Conservation (phyloP, 305 asterid species). For the Salvia sclarea region DNA sequence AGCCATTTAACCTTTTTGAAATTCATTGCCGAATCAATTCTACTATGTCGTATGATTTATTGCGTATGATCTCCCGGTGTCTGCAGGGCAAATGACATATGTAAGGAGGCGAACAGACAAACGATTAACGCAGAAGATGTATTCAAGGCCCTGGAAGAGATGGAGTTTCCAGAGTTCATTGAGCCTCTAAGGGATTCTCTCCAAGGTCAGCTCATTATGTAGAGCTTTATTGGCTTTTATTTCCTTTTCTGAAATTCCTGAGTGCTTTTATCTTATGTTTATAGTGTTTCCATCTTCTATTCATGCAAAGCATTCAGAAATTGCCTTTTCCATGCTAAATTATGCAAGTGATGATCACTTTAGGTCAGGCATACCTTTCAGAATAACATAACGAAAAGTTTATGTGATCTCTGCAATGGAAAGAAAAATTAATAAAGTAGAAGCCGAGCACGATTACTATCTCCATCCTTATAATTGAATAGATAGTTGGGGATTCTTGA, state of each 20-base stretch:
- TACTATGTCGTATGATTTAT: not conserved
- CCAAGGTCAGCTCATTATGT: constrained; percentile 52
- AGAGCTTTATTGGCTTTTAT: not conserved
- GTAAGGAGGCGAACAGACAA: constrained; percentile 86
- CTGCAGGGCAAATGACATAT: constrained; percentile 79
- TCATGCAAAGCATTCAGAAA: too few species aligned
- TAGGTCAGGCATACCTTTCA: not conserved
- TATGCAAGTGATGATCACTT: not conserved
- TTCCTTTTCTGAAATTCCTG: constrained; percentile 1
- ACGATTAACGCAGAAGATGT: constrained; percentile 84
- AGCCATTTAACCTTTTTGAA: not conserved
- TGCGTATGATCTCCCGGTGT: constrained; percentile 21
- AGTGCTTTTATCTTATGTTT: not conserved
- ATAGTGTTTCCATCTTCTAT: not conserved
- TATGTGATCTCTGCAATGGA: not conserved
- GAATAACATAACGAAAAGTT: not conserved
- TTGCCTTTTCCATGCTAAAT: not conserved
- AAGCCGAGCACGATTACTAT: not conserved
- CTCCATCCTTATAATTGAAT: not conserved
- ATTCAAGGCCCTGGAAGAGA: constrained; percentile 89
- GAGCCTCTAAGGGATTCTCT: constrained; percentile 79
- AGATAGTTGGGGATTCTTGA: not conserved
- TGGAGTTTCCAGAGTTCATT: constrained; percentile 72
- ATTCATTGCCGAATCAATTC: constrained; percentile 3
- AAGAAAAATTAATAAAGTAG: constrained; percentile 11